phyloP scores from a whole-genome alignment of 257 asterid species.

The Plantago elongata region DNA sequence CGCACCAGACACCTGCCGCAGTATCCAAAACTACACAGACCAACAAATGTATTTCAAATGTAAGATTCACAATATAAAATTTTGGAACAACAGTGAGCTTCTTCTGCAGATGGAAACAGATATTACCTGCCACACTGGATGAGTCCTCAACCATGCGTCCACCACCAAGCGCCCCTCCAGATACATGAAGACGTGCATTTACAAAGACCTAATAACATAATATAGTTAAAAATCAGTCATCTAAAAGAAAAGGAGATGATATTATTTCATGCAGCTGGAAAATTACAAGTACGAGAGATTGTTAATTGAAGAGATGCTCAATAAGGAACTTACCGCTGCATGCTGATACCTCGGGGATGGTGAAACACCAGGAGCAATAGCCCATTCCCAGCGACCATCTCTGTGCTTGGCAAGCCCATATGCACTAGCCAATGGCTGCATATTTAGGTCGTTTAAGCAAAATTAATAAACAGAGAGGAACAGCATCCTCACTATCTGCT shows the following conservation, averaged over 20 bases:
- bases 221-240: not conserved
- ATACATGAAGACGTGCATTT: constrained; percentile 96
- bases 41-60: constrained; percentile 9
- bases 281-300: constrained; percentile 3
- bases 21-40: constrained; percentile 79
- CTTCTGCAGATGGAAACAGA: not conserved
- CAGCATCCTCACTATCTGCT: too few relatives aligned
- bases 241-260: not conserved
- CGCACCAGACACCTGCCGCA: constrained; percentile 99
- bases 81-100: not conserved
- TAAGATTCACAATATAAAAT: not conserved
- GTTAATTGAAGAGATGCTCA: not conserved
- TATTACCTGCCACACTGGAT: constrained; percentile 89
- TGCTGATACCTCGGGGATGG: constrained; percentile 97
- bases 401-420: constrained; percentile 98
- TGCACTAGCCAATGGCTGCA: constrained; percentile 94
- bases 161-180: constrained; percentile 99
- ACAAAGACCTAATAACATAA: constrained; percentile 73
- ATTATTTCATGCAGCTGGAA: constrained; percentile 9
- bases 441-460: constrained; percentile 14
- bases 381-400: constrained; percentile 99
- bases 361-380: constrained; percentile 98
- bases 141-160: constrained; percentile 99
- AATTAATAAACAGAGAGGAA: constrained; percentile 3
- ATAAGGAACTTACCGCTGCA: constrained; percentile 70